Conservation (phyloP, 169 alveolate species). For the Cystoisospora suis region DNA sequence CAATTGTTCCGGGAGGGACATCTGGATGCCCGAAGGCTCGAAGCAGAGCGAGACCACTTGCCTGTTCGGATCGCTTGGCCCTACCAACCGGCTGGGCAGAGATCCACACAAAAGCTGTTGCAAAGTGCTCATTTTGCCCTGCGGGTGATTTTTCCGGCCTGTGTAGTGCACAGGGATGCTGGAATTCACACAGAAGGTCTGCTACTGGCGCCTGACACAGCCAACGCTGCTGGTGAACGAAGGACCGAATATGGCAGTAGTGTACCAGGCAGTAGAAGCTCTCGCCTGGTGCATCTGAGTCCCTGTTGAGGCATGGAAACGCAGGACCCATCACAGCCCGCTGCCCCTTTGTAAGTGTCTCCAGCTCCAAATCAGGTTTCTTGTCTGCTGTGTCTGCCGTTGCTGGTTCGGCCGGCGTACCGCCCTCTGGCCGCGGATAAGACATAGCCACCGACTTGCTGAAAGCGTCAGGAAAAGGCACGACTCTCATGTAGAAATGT, state of each 20-base stretch:
- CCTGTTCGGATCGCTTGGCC: background rate
- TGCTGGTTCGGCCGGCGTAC: background rate
- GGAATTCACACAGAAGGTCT: background rate
- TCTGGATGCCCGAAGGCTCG: background rate
- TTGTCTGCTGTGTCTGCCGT: background rate
- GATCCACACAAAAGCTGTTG: background rate
- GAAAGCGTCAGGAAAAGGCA: too few relatives aligned
- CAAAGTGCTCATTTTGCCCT: background rate
- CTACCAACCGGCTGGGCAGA: background rate
- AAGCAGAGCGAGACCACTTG: background rate
- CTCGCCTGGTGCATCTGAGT: background rate
- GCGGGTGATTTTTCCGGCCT: background rate
- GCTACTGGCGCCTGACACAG: slow-evolving; percentile 8
- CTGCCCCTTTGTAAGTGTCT: background rate
- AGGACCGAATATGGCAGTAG: slow-evolving; percentile 45
- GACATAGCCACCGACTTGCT: too few relatives aligned
- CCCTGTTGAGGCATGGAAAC: background rate
- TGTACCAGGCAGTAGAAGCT: slow-evolving; percentile 38
- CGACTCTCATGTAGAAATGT: too few relatives aligned
- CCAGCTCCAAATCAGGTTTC: background rate
- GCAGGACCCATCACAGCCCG: background rate
- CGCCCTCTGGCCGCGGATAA: too few relatives aligned
- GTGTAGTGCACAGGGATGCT: background rate
- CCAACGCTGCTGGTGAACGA: slow-evolving; percentile 62
- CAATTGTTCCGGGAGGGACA: background rate